Evolutionary conservation across 2,329 filamentous ascomycete genomes (phyloP), one percentile per base, ranked within the genome.

Genomic region (Ascochyta pisi): DNA sequence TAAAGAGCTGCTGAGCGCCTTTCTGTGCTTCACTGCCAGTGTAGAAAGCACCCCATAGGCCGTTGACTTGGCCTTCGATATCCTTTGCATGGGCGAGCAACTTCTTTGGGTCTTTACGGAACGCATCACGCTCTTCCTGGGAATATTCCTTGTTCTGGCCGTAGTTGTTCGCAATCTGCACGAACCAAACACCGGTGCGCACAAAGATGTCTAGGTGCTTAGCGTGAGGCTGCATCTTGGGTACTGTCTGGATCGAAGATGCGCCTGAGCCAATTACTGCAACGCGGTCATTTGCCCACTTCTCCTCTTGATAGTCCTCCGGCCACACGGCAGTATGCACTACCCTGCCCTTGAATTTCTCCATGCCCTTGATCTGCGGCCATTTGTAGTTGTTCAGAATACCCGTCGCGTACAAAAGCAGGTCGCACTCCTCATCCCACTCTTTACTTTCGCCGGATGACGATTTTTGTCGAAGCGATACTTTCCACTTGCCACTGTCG

Each of bases 191-290:
- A 2, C 74, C 78, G 1, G 79, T 81, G 4, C 79, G 71, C 24
- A 82, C 75, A 54, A 81, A 81, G 22, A 81, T 65, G 51, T 81
- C 78, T 33, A 81, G 46, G 49, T 81, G 78, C 60, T 81, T 79
- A 6, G 69, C 70, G 49, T 77, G 69, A 1, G 78, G 78, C 58
- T 81, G 79, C 77, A 82, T 81, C 1, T 60, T 75, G 3, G 79
- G 79, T 6, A 82, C 78, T 0, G 77, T 79, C 58, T 81, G 79
- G 16, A 81, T 79, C 0, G 74, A 77, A 9, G 74, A 76, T 7
- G 79, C 77, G 3, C 79, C 78, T 3, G 76, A 78, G 0, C 79
- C 79, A 43, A 81, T 78, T 7, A 82, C 65, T 3, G 78, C 79
- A 4, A 82, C 77, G 12, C 66, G 59, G n/a, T 71, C 64, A 6